A percentile compares a stretch with the other conserved stretches of the same genome.
phyloP scores from a whole-genome alignment of 352 stramenopile species.

The Pythium rhizo-oryzae region DNA sequence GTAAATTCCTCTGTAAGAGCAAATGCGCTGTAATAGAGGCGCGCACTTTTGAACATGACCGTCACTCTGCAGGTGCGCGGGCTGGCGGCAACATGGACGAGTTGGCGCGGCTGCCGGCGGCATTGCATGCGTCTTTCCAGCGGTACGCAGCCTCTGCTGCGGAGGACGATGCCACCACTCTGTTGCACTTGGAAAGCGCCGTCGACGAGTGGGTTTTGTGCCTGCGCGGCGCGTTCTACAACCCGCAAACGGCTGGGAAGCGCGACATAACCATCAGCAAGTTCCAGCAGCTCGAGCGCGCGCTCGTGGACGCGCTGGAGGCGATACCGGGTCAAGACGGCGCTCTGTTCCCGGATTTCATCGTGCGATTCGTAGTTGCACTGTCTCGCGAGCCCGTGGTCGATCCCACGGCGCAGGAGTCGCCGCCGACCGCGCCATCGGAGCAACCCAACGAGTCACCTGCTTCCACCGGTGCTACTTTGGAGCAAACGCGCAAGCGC shows the following conservation, averaged over 20 bases:
- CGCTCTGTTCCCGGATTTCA: slow-evolving; percentile 41
- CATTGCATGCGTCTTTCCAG: slow-evolving; percentile 5
- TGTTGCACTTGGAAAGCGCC: neutral
- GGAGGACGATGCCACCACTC: neutral
- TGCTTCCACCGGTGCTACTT: neutral
- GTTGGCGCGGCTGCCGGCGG: slow-evolving; percentile 10
- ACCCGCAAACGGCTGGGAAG: slow-evolving; percentile 15
- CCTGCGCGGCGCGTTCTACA: slow-evolving; percentile 34
- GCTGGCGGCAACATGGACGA: slow-evolving; percentile 7
- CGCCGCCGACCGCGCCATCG: no score
- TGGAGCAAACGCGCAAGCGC: slow-evolving; percentile 37
- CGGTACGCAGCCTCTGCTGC: neutral
- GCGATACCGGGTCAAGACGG: slow-evolving; percentile 1
- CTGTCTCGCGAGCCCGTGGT: slow-evolving; percentile 31
- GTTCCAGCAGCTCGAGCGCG: slow-evolving; percentile 51
- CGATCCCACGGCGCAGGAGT: no score
- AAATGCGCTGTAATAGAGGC: neutral
- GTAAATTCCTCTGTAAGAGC: neutral
- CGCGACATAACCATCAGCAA: slow-evolving; percentile 38
- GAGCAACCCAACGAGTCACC: slow-evolving; percentile 3
- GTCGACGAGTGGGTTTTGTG: slow-evolving; percentile 21
- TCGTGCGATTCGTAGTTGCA: slow-evolving; percentile 41
- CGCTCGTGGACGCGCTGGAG: slow-evolving; percentile 33
- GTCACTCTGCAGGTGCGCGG: neutral
- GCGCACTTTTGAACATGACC: neutral